Evolutionary conservation across 176 grass and related monocot species (phyloP).

Genomic region (Bonia amplexicaulis): DNA sequence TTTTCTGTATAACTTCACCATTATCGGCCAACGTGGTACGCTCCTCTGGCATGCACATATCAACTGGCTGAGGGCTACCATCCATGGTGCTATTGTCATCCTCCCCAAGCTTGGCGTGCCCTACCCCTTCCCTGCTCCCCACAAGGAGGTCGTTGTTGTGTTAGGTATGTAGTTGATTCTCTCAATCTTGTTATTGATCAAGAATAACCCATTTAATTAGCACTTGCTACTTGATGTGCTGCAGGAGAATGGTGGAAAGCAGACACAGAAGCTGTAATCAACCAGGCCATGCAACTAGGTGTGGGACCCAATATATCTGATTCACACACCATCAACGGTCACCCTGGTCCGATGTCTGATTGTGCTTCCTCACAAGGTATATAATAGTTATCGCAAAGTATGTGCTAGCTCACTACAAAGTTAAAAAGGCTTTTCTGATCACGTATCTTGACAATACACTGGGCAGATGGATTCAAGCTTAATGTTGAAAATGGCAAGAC

Average conservation of each 20-base stretch:
- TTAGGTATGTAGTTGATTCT: conserved; percentile 25
- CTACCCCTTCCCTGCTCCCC: conserved; percentile 43
- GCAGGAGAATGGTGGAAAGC: conserved; percentile 65
- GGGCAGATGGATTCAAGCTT: conserved; percentile 45
- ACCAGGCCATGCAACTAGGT: conserved; percentile 38
- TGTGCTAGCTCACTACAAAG: neutral
- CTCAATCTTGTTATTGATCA: neutral
- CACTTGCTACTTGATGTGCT: neutral
- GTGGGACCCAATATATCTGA: conserved; percentile 55
- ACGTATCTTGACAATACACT: neutral
- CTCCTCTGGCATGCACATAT: conserved; percentile 57
- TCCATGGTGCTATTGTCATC: conserved; percentile 57
- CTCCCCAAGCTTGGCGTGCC: conserved; percentile 48
- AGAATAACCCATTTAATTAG: neutral
- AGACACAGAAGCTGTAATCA: conserved; percentile 47
- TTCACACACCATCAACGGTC: conserved; percentile 64
- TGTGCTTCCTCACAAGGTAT: conserved; percentile 55
- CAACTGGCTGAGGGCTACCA: conserved; percentile 43
- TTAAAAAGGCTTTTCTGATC: neutral
- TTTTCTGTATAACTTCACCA: conserved; percentile 57
- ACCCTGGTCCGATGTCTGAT: conserved; percentile 37
- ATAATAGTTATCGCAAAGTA: neutral
- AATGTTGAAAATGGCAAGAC: conserved; percentile 52
- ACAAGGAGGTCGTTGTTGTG: conserved; percentile 38
- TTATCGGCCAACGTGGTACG: conserved; percentile 48